Conservation (phyloP, 768 basidiomycete species). For the Suillus subalutaceus region DNA sequence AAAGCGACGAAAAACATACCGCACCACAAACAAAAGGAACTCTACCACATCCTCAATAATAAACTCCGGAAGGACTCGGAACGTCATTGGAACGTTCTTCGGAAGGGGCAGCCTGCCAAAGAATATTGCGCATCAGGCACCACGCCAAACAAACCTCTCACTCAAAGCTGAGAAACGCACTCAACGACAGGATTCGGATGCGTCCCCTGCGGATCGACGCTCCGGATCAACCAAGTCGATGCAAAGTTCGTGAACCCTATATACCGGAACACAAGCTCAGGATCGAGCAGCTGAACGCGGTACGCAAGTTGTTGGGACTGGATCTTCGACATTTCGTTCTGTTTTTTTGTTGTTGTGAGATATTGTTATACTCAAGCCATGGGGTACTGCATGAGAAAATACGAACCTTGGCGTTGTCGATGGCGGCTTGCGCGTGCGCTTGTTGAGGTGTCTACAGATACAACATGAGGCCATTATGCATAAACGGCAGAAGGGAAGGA, state of each 20-base stretch:
- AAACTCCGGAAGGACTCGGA: constrained; percentile 91
- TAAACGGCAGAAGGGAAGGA: not conserved
- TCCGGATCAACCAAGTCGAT: constrained; percentile 91
- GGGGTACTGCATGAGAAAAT: not conserved
- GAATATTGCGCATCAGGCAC: not conserved
- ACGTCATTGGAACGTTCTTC: constrained; percentile 79
- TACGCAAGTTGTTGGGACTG: constrained; percentile 77
- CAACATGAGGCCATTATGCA: not conserved
- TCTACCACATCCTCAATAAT: constrained; percentile 93
- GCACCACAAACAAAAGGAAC: constrained; percentile 80
- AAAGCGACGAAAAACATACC: constrained; percentile 48
- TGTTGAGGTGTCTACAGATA: constrained; percentile 63
- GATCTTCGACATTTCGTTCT: constrained; percentile 73
- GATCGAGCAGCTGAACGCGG: constrained; percentile 85
- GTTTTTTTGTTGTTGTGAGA: constrained; percentile 11
- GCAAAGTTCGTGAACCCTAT: constrained; percentile 88
- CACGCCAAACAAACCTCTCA: constrained; percentile 10
- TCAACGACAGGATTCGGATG: constrained; percentile 72
- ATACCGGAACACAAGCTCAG: constrained; percentile 76
- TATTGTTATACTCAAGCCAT: not conserved
- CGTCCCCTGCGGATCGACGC: constrained; percentile 77
- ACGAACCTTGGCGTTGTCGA: constrained; percentile 76
- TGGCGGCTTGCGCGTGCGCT: constrained; percentile 74
- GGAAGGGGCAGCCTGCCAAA: constrained; percentile 79
- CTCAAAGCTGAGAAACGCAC: constrained; percentile 47